Base-by-base conservation (phyloP, 169 alveolate genomes). In the Plasmodium vivax region DNA sequence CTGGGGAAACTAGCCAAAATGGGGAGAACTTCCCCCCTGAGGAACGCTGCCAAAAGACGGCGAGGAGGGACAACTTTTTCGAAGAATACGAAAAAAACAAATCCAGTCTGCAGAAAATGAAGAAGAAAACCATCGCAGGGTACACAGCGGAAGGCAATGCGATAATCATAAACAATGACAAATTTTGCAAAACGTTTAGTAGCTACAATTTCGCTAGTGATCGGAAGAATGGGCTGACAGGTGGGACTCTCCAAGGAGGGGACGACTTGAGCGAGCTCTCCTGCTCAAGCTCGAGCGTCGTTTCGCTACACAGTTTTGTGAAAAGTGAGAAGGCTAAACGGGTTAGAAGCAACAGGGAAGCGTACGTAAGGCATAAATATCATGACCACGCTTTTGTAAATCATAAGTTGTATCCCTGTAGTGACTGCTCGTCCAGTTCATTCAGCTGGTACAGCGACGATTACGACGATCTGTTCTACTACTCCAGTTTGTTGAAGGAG, bases 341-440 rank as follows among this genome's bases (percentile, higher is more conserved):
- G 82, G 62, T 88, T 43, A 36, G 82, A 79, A 80, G 82, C 62
- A 88, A 88, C 73, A 88, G 83, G 82, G 84, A 88, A 80, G 30
- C 85, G n/a, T 88, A 80, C 36, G 75, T 73, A 62, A 88, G 72
- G 73, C 94, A 88, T 45, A 88, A 88, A 88, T 88, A 88, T 68
- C 72, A 88, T 43, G 90, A 88, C 27, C 68, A 88, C 43, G 72
- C 94, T 14, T 88, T 19, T 88, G 23, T 88, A 43, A 62, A 12
- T 10, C 94, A 88, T 54, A 80, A 80, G 16, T 19, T 88, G 73
- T 23, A 88, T 77, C n/a, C 71, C 12, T 88, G 94, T 36, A 88
- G 94, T 80, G 94, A 88, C 41, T 88, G 94, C 16, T 88, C 94
- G 32, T 88, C 94, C n/a, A 80, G 84, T 30, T 80, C 94, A 30